A percentile compares a stretch with the other conserved stretches of the same genome.
phyloP scores from a whole-genome alignment of 768 basidiomycete genomes.

The Calvatia gigantea region DNA sequence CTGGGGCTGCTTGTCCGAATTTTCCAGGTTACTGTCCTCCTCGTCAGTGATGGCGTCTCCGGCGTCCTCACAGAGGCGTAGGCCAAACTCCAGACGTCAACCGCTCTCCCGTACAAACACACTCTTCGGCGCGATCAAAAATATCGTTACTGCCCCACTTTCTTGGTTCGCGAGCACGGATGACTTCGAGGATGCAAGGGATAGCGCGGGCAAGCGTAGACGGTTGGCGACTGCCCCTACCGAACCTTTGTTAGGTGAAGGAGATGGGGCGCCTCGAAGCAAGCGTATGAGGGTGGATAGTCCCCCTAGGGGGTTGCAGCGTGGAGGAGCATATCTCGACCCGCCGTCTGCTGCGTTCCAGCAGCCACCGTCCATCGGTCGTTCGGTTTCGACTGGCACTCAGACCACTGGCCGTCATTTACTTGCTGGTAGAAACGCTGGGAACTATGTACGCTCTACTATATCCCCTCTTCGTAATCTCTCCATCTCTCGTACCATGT shows the following conservation, averaged over 20 bases:
- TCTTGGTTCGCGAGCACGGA: conserved; percentile 52
- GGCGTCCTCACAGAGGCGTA: conserved; percentile 27
- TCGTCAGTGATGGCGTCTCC: conserved; percentile 35
- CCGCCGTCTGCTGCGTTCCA: conserved; percentile 47
- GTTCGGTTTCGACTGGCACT: conserved; percentile 23
- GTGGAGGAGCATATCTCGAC: conserved; percentile 43
- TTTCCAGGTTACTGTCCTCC: conserved; percentile 23
- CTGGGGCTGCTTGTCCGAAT: conserved; percentile 2
- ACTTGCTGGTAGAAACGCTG: conserved; percentile 26
- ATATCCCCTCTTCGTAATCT: conserved; percentile 41
- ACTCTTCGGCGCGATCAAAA: conserved; percentile 60
- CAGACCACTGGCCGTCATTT: conserved; percentile 17
- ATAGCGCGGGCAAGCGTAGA: conserved; percentile 54
- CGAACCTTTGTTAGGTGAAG: conserved; percentile 31
- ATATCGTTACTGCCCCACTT: conserved; percentile 62
- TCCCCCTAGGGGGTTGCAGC: conserved; percentile 33
- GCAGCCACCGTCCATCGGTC: conserved; percentile 22
- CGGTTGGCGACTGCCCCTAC: conserved; percentile 31
- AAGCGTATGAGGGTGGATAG: conserved; percentile 57
- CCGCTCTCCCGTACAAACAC: conserved; percentile 52
- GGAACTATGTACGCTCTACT: conserved; percentile 30
- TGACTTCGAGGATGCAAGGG: conserved; percentile 44
- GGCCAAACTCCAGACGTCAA: conserved; percentile 24
- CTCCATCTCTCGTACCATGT: conserved; percentile 57
- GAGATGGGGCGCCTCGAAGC: conserved; percentile 28